Evolutionary conservation across 352 stramenopile genomes (phyloP), one percentile per base, ranked within the genome.

Genomic region (Globisporangium canariense): DNA sequence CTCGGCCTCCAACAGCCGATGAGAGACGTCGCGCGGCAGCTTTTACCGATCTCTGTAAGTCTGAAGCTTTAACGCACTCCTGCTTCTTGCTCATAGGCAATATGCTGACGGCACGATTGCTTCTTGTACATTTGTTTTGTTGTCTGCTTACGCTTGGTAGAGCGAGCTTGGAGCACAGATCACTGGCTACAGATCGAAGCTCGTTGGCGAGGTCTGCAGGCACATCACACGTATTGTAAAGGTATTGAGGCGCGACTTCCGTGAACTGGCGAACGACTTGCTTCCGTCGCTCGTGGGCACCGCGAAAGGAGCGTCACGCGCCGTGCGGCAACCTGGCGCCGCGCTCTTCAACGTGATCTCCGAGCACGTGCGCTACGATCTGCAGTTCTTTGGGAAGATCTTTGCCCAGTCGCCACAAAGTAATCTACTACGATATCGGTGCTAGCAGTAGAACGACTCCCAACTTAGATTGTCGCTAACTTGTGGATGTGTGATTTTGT

Each of bases 301-400:
- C 4, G 79, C 78, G 57, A 91, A 87, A 64, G 77, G 49, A 32
- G 75, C 81, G 22, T 86, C 72, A n/a, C 61, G 51, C 0, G 84
- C 84, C 2, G 77, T 89, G 22, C 74, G 84, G 25, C 67, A 77
- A 2, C 84, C 81, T 46, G 80, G 77, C 3, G 66, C 76, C 5
- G 72, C 74, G 43, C 67, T 93, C 4, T 75, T 93, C 50, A 62
- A 52, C 54, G 72, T 77, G 38, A 61, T 91, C n/a, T 82, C 81
- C 11, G 66, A 91, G 65, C 60, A 79, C 22, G 71, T 81, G 40
- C 76, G 80, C 20, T 93, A 88, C 60, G 84, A 93, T 58, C 40
- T 93, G 38, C 57, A 76, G 46, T 46, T 79, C 2, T 46, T 90
- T 49, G 71, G 63, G 36, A 79, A 71, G 61, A 72, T 89, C 6